Evolutionary conservation across 305 asterid species (phyloP).

Genomic region (Ruellia speciosa): DNA sequence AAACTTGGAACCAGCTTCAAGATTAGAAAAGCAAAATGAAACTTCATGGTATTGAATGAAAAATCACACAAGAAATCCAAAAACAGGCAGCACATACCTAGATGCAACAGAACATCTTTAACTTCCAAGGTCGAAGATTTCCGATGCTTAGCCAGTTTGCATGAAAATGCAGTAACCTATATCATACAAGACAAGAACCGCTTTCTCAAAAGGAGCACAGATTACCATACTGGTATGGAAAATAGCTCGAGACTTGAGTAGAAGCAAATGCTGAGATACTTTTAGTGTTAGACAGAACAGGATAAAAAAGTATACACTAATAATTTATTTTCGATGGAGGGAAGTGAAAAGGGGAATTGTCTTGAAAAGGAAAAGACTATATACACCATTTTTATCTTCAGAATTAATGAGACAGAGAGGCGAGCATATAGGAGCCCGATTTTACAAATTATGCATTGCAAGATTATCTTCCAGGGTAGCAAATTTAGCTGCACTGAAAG

Average conservation of each 20-base stretch:
- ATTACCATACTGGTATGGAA: slow-evolving; percentile 12
- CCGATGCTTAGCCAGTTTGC: slow-evolving; percentile 93
- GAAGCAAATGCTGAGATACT: too few relatives aligned
- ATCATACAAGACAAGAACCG: slow-evolving; percentile 14
- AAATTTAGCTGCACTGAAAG: background rate
- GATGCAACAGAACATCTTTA: slow-evolving; percentile 81
- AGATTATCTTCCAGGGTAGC: background rate
- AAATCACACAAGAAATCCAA: slow-evolving; percentile 5
- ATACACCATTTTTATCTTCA: background rate
- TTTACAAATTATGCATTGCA: background rate
- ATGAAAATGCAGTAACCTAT: slow-evolving; percentile 77
- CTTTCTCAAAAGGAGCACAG: slow-evolving; percentile 11
- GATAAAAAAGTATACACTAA: too few relatives aligned
- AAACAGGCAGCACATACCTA: slow-evolving; percentile 56
- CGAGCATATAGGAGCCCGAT: background rate
- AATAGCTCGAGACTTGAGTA: background rate
- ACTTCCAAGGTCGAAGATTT: slow-evolving; percentile 84
- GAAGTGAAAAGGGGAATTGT: too few relatives aligned
- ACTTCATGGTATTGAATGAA: slow-evolving; percentile 3
- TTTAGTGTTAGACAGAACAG: too few relatives aligned
- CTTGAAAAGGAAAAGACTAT: too few relatives aligned
- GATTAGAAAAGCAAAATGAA: background rate
- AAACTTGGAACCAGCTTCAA: background rate
- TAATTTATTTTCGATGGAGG: too few relatives aligned
- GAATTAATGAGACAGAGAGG: background rate